These are phyloP conservation scores for Aspergillus heteromorphus DNA, from an alignment of 495 filamentous ascomycete species.

Conservation along the genomic window DNA sequence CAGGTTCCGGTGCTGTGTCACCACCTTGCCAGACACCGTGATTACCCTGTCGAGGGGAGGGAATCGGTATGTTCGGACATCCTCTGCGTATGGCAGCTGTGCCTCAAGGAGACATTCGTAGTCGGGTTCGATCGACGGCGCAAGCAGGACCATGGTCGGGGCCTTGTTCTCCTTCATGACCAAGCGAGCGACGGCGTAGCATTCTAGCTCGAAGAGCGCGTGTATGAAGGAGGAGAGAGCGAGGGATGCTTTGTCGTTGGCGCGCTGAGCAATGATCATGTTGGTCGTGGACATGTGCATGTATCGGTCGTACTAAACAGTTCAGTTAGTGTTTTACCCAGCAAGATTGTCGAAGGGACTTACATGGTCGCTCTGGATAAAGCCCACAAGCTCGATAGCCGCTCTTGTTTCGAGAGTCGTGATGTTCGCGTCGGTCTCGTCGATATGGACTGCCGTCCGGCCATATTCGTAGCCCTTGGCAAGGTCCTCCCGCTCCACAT, in stretches of 20 bases:
- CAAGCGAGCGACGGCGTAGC: slow-evolving; percentile 81
- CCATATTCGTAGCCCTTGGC: slow-evolving; percentile 95
- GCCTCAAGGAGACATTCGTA: slow-evolving; percentile 87
- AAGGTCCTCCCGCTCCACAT: slow-evolving; percentile 77
- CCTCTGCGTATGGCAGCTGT: slow-evolving; percentile 91
- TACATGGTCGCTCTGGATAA: slow-evolving; percentile 71
- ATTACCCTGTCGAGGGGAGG: slow-evolving; percentile 84
- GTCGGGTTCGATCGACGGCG: slow-evolving; percentile 72
- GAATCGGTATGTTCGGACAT: slow-evolving; percentile 82
- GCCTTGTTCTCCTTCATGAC: slow-evolving; percentile 75
- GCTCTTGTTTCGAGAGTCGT: slow-evolving; percentile 73
- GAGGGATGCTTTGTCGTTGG: slow-evolving; percentile 69
- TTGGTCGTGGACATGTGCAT: slow-evolving; percentile 74
- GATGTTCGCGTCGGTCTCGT: slow-evolving; percentile 72
- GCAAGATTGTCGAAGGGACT: neutral
- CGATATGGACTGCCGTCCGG: slow-evolving; percentile 83
- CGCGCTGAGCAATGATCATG: slow-evolving; percentile 65
- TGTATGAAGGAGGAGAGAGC: slow-evolving; percentile 88
- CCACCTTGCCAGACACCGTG: slow-evolving; percentile 79
- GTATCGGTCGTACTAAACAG: slow-evolving; percentile 70
- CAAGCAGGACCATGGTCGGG: slow-evolving; percentile 75
- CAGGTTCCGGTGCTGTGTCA: slow-evolving; percentile 81
- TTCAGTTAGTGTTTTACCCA: slow-evolving; percentile 9
- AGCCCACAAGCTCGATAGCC: slow-evolving; percentile 77
- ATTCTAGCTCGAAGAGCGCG: slow-evolving; percentile 78